phyloP scores from a whole-genome alignment of 805 yeast genomes.

The Candida patagonica region DNA sequence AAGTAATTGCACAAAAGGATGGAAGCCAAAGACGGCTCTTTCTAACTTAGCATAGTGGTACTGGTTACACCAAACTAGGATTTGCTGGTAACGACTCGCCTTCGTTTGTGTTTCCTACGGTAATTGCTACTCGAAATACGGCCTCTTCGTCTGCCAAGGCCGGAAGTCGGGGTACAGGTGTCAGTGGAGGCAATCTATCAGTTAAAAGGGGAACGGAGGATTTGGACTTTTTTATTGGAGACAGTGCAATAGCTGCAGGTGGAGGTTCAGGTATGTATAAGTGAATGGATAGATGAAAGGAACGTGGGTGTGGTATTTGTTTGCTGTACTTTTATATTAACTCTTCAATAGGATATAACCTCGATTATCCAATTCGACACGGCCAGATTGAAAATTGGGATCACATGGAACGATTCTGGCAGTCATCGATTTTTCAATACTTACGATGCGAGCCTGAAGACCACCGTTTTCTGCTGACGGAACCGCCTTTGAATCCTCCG shows the following conservation, averaged over 20 bases:
- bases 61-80: conserved; percentile 94
- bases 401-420: conserved; percentile 99
- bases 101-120: conserved; percentile 94
- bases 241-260: conserved; percentile 89
- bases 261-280: conserved; percentile 54
- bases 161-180: conserved; percentile 23
- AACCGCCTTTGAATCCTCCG: conserved; percentile 99
- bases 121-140: conserved; percentile 60
- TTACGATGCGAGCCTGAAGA: conserved; percentile 98
- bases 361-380: conserved; percentile 89
- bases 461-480: conserved; percentile 89
- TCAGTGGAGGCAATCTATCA: conserved; percentile 37
- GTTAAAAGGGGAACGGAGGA: conserved; percentile 87
- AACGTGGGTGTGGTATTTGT: no score
- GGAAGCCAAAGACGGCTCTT: neutral
- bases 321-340: neutral
- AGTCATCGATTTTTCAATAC: conserved; percentile 90
- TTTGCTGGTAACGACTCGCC: conserved; percentile 99
- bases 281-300: no score
- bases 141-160: conserved; percentile 32
- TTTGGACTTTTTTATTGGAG: conserved; percentile 89
- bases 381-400: conserved; percentile 99
- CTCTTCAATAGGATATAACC: conserved; percentile 46
- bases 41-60: conserved; percentile 54
- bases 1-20: conserved; percentile 10